Evolutionary conservation across 768 basidiomycete genomes (phyloP), one percentile per base, ranked within the genome.

Genomic region (Tulasnella calospora): DNA sequence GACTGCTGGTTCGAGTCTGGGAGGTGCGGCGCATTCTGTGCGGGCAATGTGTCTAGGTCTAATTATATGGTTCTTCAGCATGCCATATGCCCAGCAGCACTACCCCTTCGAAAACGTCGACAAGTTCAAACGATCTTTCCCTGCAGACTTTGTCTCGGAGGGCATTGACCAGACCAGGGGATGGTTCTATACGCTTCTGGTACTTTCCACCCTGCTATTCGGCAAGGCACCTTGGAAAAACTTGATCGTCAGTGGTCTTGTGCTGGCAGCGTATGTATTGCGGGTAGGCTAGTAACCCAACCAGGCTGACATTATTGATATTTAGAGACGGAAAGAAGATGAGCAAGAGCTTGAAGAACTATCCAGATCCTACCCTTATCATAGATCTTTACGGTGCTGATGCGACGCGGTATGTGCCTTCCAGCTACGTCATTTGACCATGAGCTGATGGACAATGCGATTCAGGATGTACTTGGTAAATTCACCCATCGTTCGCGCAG

Each of bases 1-100:
- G 98, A 99, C 83, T 99, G 98, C 83, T 99, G 98, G 98, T 99
- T 99, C 83, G 98, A 99, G 86, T 99, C 97, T 5, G 98, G 98
- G 86, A 95, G 94, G 95, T 95, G 81, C 80, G 89, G 81, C 46
- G 27, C 61, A 67, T 67, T 51, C 5, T 3, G 9, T 35, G 35
- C 41, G 27, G 77, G 13, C 27, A 23, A 57, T 40, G 13, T n/a
- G 70, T 61, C 38, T 79, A 41, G n/a, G 30, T 23, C 35, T n/a
- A 6, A 21, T 35, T 47, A 0, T 36, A 5, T 40, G 38, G 38
- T 12, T 40, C 35, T 27, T 51, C 71, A 98, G 97, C 83, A 99
- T 99, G 98, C 98, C 98, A 5, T 99, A 96, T 83, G 97, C 96
- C 3, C 97, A 98, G 82, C 88, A 90, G 17, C 98, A 99, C 84